Conservation (phyloP, 176 grass and related monocot genomes). For the Coix lacrymajobi region DNA sequence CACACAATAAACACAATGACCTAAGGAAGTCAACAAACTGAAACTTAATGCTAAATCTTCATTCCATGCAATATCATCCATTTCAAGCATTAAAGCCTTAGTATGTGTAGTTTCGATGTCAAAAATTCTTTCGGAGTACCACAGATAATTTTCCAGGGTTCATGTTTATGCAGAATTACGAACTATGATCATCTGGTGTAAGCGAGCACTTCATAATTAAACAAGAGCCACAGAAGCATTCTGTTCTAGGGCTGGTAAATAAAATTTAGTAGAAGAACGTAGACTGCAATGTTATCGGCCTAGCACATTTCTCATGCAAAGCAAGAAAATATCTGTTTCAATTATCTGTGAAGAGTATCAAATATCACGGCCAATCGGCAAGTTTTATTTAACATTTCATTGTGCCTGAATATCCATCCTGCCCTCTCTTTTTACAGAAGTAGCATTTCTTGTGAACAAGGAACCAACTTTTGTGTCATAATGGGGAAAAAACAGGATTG, state of each 20-base stretch:
- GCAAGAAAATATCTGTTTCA: neutral
- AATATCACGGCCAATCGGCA: neutral
- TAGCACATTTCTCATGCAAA: neutral
- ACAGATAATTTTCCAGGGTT: neutral
- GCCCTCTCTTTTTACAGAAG: neutral
- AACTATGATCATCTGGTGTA: neutral
- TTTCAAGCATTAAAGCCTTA: constrained; percentile 1
- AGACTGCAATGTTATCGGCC: neutral
- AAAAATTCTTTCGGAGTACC: neutral
- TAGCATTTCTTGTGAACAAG: neutral
- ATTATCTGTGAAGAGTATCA: constrained; percentile 6
- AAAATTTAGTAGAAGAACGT: constrained; percentile 6
- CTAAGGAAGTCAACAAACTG: neutral
- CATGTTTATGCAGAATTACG: neutral
- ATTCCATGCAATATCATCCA: neutral
- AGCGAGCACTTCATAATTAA: neutral
- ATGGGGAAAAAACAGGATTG: constrained; percentile 5
- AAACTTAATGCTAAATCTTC: neutral
- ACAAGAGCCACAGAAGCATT: neutral
- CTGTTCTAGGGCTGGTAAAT: neutral
- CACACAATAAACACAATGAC: neutral
- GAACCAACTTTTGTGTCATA: neutral
- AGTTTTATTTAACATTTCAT: neutral
- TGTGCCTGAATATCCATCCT: neutral
- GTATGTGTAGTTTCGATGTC: too few relatives aligned